These are phyloP conservation scores for Vitis hybrid DNA, from an alignment of 177 flowering plant species.

Conservation along the genomic window DNA sequence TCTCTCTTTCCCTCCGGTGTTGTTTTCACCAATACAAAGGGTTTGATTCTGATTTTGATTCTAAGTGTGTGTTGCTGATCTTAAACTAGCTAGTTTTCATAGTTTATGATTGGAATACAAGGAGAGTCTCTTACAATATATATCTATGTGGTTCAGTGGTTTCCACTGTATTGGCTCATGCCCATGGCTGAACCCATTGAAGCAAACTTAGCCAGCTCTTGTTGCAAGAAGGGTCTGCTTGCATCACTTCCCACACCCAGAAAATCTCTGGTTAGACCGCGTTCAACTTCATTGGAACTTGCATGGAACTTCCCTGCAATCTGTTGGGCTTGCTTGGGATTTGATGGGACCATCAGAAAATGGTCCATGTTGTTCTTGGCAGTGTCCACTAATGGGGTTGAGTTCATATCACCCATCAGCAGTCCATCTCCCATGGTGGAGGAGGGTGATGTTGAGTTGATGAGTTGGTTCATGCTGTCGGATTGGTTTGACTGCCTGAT, in stretches of 20 bases:
- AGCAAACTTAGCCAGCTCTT: conserved; percentile 32
- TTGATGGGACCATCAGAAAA: background rate
- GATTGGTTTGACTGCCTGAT: background rate
- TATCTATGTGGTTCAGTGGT: conserved; percentile 2
- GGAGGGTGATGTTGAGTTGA: conserved; percentile 3
- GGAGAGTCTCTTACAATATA: background rate
- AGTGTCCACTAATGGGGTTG: background rate
- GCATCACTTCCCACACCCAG: conserved; percentile 35
- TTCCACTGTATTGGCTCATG: conserved; percentile 20
- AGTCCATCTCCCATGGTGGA: background rate
- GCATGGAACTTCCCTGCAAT: background rate
- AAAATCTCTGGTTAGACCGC: conserved; percentile 35
- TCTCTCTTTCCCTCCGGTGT: no score
- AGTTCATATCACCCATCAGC: background rate
- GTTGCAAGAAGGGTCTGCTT: conserved; percentile 23
- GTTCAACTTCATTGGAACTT: conserved; percentile 7
- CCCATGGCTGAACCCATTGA: conserved; percentile 21
- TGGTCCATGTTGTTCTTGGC: background rate
- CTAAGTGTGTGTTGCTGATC: background rate
- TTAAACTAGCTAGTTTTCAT: background rate
- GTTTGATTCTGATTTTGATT: no score
- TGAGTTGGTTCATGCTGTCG: conserved; percentile 11
- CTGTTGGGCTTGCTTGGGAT: background rate
- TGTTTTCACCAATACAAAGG: no score
- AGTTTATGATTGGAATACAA: background rate